Conservation (phyloP, 352 stramenopile genomes). For the Phytopythium vexans region DNA sequence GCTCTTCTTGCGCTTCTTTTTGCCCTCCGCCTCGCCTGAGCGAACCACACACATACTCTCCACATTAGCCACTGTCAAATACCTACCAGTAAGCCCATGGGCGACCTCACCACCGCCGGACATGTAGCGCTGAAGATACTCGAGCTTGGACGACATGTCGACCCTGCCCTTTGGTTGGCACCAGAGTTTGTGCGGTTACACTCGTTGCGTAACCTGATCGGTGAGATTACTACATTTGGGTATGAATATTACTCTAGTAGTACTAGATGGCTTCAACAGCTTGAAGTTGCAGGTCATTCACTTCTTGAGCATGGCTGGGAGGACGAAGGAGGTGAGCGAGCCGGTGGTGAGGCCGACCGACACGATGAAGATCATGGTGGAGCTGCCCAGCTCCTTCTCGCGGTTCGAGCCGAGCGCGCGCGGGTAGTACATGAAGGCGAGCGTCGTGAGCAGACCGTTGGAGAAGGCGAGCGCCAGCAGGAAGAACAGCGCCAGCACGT, state of each 20-base stretch:
- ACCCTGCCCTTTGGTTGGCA: background rate
- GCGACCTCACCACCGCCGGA: conserved; percentile 24
- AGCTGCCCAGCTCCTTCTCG: conserved; percentile 73
- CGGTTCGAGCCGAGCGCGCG: conserved; percentile 40
- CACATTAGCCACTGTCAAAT: background rate
- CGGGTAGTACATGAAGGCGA: conserved; percentile 81
- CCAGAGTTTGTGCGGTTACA: background rate
- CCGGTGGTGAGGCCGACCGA: conserved; percentile 67
- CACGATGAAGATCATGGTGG: conserved; percentile 82
- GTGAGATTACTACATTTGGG: conserved; percentile 3
- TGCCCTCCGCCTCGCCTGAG: conserved; percentile 21
- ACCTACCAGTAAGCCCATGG: background rate
- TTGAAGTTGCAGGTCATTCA: conserved; percentile 15
- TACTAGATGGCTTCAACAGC: background rate
- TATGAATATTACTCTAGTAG: background rate
- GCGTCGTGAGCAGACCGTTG: conserved; percentile 68
- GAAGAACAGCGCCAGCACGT: conserved; percentile 57
- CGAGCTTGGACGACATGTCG: conserved; percentile 62
- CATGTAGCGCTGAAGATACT: conserved; percentile 82
- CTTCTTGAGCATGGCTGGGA: conserved; percentile 72
- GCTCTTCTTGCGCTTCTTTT: conserved; percentile 65
- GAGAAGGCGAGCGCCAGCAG: conserved; percentile 57
- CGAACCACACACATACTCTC: background rate
- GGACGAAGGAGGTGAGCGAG: conserved; percentile 74
- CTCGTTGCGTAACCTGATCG: background rate